Evolutionary conservation across 2,329 filamentous ascomycete genomes (phyloP), one percentile per base, ranked within the genome.

Genomic region (Reticulascus tulasneorum): DNA sequence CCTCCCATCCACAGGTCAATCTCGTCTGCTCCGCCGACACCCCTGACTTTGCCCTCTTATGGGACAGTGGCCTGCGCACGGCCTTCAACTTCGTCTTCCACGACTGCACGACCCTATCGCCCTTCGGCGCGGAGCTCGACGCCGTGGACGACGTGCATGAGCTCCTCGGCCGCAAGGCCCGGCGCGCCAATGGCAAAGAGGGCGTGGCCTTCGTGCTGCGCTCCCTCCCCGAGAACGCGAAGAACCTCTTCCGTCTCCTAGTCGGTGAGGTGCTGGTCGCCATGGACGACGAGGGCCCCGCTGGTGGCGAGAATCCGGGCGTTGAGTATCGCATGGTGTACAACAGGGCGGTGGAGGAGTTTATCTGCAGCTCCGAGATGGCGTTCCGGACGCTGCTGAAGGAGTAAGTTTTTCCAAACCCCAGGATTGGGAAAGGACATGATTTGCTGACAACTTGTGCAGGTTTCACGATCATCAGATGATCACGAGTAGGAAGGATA

Each of bases 401-500:
- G 64, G 93, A 98, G 75, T 93, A 62, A 45, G 79, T 64, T 23
- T 13, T 25, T 13, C n/a, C 27, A 15, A 15, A 21, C 35, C 16
- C 23, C 22, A n/a, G 4, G 18, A n/a, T 34, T 20, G 20, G 4
- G 16, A 13, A 23, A 5, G 25, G 12, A 13, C 9, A 10, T 18
- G 17, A 6, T 25, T 16, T 40, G 31, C 52, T 62, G 42, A 67
- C 56, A 35, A 38, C 12, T n/a, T 32, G 5, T 18, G 11, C 47
- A 85, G 81, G 61, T 93, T 98, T 59, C 88, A 96, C 56, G 93
- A 98, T 53, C 93, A 98, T 66, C 88, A 96, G 55, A 97, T 98
- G 80, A 85, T 98, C 45, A 87, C 87, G 37, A 94, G 86, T 44
- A 79, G 82, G 44, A 91, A 91, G 55, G 91, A 98, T 58, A 75